Base-by-base conservation (phyloP, 2,329 filamentous ascomycete species). In the Arthrocladium fulminans region DNA sequence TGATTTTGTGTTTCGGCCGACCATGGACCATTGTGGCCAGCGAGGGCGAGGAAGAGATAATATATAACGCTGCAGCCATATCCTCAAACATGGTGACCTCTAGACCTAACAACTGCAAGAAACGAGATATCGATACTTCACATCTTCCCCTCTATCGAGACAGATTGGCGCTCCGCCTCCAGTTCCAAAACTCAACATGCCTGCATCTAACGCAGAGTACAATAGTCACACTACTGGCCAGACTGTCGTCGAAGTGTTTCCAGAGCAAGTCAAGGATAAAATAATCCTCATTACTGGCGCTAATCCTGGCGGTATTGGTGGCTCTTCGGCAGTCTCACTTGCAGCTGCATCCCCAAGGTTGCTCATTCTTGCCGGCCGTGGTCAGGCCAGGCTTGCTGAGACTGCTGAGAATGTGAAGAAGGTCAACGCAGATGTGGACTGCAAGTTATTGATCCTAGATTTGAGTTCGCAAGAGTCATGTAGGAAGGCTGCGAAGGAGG, bases 391-490 rank as follows among this genome's bases (percentile, higher is more conserved):
- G 38, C 27, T 57, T 17, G 46, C 54, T 25, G 54, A 52, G 27
- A 43, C 47, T 27, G 51, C 51, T 27, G 49, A 51, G 20, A 40
- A 17, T 3, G 41, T 52, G 12, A 32, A 48, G 13, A 15, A 38
- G 1, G 45, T 37, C 2, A 47, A 50, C 22, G 60, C 63, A 8
- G 27, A 49, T n/a, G 52, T 62, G 15, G 38, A 51, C 1, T 55
- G 61, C 19, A 59, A 59, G 15, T 51, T 56, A 2, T 48, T 68
- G 3, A 38, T 61, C 32, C 34, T 71, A 3, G 65, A 71, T 49
- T 56, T 70, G 10, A 54, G 53, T 9, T 67, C 60, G 1, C 56
- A 63, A 24, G 35, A 47, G 0, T 60, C 57, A 3, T 57, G 68
- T 1, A 62, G 62, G 0, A 50, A 57, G n/a, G 63, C 67, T 1